A percentile compares a stretch with the other conserved stretches of the same genome.
Evolutionary conservation across 2,329 filamentous ascomycete species (phyloP).

Genomic region (Colletotrichum scovillei): DNA sequence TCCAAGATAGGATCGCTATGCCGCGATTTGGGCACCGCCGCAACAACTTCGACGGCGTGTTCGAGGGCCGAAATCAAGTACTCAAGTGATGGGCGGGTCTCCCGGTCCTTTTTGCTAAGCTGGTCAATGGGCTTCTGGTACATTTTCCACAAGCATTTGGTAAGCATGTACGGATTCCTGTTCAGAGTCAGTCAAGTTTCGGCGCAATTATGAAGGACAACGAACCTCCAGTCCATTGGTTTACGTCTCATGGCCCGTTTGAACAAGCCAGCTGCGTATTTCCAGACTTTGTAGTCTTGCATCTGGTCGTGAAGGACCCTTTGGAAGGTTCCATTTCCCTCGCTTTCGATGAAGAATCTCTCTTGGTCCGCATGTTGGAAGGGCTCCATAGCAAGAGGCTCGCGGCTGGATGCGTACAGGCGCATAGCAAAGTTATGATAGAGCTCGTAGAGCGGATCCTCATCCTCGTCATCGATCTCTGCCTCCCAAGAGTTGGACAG

Average conservation of each 20-base stretch:
- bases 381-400: slow-evolving; percentile 72
- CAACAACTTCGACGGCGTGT: slow-evolving; percentile 61
- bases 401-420: slow-evolving; percentile 70
- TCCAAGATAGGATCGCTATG: slow-evolving; percentile 84
- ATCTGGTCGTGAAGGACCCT: slow-evolving; percentile 66
- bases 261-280: slow-evolving; percentile 68
- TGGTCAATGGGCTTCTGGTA: slow-evolving; percentile 60
- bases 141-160: slow-evolving; percentile 74
- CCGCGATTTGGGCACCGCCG: slow-evolving; percentile 64
- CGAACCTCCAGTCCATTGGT: slow-evolving; percentile 68
- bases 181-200: slow-evolving; percentile 39
- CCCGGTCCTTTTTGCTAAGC: slow-evolving; percentile 56
- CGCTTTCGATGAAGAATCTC: slow-evolving; percentile 65
- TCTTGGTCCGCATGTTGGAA: slow-evolving; percentile 68
- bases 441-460: slow-evolving; percentile 67
- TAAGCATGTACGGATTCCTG: slow-evolving; percentile 69
- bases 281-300: slow-evolving; percentile 71
- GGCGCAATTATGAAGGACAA: slow-evolving; percentile 23
- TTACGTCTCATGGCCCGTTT: slow-evolving; percentile 65
- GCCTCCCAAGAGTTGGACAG: slow-evolving; percentile 64
- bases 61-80: slow-evolving; percentile 62
- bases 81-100: slow-evolving; percentile 50
- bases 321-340: slow-evolving; percentile 62
- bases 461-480: slow-evolving; percentile 57
- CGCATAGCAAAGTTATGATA: slow-evolving; percentile 72